phyloP scores from a whole-genome alignment of 2,329 filamentous ascomycete species.

The Hypomyces perniciosus region DNA sequence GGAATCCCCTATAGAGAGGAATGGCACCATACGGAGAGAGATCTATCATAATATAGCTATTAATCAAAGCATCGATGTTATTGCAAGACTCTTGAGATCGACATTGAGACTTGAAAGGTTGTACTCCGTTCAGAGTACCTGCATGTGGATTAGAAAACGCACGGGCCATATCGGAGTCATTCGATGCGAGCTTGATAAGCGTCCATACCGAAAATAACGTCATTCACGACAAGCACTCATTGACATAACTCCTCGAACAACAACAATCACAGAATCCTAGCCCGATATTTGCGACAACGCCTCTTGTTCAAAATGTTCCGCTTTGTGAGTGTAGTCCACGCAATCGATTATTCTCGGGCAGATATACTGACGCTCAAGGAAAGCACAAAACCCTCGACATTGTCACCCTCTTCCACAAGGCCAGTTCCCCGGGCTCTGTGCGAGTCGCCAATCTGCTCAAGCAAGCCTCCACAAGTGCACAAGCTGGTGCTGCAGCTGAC shows the following conservation, averaged over 20 bases:
- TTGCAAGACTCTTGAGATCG: too few relatives aligned
- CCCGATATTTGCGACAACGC: not conserved
- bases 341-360: not conserved
- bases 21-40: too few relatives aligned
- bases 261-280: not conserved
- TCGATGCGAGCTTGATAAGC: conserved; percentile 1
- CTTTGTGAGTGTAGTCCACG: conserved; percentile 15
- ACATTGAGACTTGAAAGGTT: not conserved
- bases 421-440: conserved; percentile 64
- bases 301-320: conserved; percentile 17
- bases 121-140: too few relatives aligned
- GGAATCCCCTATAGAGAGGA: too few relatives aligned
- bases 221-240: conserved; percentile 4
- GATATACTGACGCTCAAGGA: not conserved
- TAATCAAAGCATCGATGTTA: too few relatives aligned
- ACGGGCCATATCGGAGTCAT: conserved; percentile 2
- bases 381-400: conserved; percentile 73
- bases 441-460: conserved; percentile 73
- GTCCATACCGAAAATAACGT: conserved; percentile 9
- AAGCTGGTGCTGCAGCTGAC: conserved; percentile 63
- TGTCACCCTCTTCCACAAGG: conserved; percentile 92
- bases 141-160: not conserved
- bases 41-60: too few relatives aligned
- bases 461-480: conserved; percentile 65
- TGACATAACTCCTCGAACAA: not conserved